phyloP scores from a whole-genome alignment of 352 stramenopile species.

The Phytophthora multivora region DNA sequence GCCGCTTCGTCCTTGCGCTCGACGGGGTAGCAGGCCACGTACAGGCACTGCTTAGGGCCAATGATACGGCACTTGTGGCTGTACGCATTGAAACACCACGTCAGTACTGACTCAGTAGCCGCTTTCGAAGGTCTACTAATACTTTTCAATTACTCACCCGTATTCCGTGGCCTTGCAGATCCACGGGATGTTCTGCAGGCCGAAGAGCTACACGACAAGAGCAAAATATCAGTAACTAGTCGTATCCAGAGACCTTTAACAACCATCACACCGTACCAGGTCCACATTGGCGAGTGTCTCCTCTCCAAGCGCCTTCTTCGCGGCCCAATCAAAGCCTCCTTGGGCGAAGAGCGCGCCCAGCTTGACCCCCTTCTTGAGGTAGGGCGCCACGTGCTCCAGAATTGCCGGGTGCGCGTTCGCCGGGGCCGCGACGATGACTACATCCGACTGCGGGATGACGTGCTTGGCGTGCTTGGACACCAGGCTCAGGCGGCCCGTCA shows the following conservation, averaged over 20 bases:
- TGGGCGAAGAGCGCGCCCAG: conserved; percentile 91
- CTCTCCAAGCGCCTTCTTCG: conserved; percentile 85
- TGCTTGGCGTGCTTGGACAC: conserved; percentile 85
- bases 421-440: conserved; percentile 90
- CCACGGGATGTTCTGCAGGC: conserved; percentile 94
- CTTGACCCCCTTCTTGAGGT: conserved; percentile 86
- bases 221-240: neutral
- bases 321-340: conserved; percentile 93
- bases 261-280: conserved; percentile 39
- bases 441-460: conserved; percentile 87
- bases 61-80: conserved; percentile 91
- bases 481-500: conserved; percentile 70
- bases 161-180: conserved; percentile 93
- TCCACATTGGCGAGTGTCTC: conserved; percentile 61
- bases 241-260: neutral
- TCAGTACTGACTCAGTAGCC: no score
- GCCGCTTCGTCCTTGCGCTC: conserved; percentile 82
- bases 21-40: conserved; percentile 91
- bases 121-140: neutral
- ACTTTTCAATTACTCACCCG: conserved; percentile 42
- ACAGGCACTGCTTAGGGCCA: conserved; percentile 90
- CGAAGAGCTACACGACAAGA: conserved; percentile 76
- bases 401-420: conserved; percentile 89
- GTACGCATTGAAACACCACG: conserved; percentile 4
- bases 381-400: conserved; percentile 72